Evolutionary conservation across 202 grass and related monocot species (phyloP).

Genomic region (Zoysia matrella): DNA sequence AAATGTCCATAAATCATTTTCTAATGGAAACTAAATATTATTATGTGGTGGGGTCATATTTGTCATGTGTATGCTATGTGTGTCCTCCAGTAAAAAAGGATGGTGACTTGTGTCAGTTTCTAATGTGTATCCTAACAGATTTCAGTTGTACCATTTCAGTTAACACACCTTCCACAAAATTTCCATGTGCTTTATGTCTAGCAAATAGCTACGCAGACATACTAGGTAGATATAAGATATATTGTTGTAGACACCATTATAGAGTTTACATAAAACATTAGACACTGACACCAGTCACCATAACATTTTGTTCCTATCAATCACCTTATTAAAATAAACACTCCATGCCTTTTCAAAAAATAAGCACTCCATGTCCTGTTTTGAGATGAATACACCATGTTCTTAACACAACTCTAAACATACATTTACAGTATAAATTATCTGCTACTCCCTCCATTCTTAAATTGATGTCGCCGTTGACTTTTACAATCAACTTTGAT

Average conservation of each 20-base stretch:
- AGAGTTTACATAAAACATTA: conserved; percentile 15
- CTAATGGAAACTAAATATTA: not conserved
- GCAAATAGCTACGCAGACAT: not conserved
- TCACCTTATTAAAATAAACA: not conserved
- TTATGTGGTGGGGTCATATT: not conserved
- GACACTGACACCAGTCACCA: not conserved
- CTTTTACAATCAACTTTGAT: no score
- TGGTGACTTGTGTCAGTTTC: not conserved
- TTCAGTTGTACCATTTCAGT: conserved; percentile 1
- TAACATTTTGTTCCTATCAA: not conserved
- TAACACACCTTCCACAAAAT: not conserved
- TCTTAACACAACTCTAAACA: not conserved
- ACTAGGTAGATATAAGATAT: not conserved
- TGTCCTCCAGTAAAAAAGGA: conserved; percentile 17
- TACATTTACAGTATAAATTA: not conserved
- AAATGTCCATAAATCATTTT: not conserved
- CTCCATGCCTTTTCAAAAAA: no score
- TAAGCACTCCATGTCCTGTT: no score
- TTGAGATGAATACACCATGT: not conserved
- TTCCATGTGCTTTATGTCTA: not conserved
- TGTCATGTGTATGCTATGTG: conserved; percentile 18
- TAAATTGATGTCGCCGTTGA: no score
- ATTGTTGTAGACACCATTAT: not conserved
- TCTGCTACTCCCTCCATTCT: not conserved
- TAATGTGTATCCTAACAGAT: conserved; percentile 8